Percentiles rank a stretch among this genome's conserved stretches.
Evolutionary conservation across 78 protist genomes (phyloP).

Genomic region (Dictyostelium brefeldianum): DNA sequence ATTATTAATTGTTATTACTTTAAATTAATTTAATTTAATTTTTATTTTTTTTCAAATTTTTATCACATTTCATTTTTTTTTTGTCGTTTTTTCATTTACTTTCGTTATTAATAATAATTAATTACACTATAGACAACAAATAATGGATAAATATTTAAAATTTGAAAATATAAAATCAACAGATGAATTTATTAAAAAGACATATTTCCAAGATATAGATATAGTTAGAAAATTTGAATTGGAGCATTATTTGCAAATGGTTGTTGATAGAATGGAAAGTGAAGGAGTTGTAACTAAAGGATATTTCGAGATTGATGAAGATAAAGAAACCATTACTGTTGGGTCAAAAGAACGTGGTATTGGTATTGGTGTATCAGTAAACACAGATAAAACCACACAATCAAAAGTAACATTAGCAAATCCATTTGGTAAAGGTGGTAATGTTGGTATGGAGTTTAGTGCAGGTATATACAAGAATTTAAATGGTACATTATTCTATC

Average conservation of each 20-base stretch:
- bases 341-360: constrained; percentile 4
- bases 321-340: not conserved
- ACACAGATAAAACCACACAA: not conserved
- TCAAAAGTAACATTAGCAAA: not conserved
- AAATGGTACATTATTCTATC: not conserved
- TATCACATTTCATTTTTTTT: no score
- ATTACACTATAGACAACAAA: no score
- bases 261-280: not conserved
- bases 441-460: not conserved
- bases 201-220: not conserved
- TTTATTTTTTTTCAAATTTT: no score
- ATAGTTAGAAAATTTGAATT: not conserved
- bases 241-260: not conserved
- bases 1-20: no score
- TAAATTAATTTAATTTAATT: no score
- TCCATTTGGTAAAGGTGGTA: constrained; percentile 33
- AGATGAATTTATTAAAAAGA: not conserved
- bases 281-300: not conserved
- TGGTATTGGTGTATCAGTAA: not conserved
- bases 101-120: no score
- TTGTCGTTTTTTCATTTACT: no score
- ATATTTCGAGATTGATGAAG: not conserved
- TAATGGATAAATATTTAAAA: not conserved
- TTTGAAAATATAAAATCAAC: not conserved
- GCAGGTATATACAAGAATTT: not conserved